phyloP scores from a whole-genome alignment of 768 basidiomycete species.

The Paxillus involutus region DNA sequence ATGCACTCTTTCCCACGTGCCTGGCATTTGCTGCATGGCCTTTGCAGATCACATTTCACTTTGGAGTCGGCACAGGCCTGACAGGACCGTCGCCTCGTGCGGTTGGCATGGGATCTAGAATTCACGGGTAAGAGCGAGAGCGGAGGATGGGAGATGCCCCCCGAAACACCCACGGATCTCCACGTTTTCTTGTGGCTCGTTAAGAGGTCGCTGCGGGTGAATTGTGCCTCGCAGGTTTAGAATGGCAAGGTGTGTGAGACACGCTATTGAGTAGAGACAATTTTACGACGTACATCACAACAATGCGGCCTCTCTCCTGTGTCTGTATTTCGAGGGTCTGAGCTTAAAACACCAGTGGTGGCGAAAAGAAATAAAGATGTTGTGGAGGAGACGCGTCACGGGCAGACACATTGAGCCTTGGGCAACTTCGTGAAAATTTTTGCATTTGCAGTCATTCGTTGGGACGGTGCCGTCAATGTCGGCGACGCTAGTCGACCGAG shows the following conservation, averaged over 20 bases:
- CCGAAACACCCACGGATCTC: conserved; percentile 54
- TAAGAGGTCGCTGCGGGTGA: conserved; percentile 72
- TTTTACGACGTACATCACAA: conserved; percentile 49
- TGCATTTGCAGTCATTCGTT: conserved; percentile 20
- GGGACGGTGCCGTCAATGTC: conserved; percentile 18
- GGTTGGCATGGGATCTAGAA: conserved; percentile 41
- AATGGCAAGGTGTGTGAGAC: conserved; percentile 14
- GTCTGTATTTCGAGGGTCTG: conserved; percentile 38
- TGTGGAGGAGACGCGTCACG: too few relatives aligned
- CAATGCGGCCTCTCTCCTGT: conserved; percentile 65
- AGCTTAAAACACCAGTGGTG: conserved; percentile 6
- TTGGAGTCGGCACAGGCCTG: conserved; percentile 76
- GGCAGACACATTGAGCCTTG: too few relatives aligned
- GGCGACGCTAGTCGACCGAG: conserved; percentile 23
- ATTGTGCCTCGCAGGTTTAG: conserved; percentile 66
- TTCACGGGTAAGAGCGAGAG: conserved; percentile 18
- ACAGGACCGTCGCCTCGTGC: conserved; percentile 68
- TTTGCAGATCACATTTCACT: conserved; percentile 68
- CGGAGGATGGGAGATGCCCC: conserved; percentile 8
- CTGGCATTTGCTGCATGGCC: conserved; percentile 66
- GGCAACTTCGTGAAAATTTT: too few relatives aligned
- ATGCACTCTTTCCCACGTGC: conserved; percentile 63
- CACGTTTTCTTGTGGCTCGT: conserved; percentile 72
- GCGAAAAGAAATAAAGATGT: background rate
- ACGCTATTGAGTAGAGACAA: conserved; percentile 1